phyloP scores from a whole-genome alignment of 2,329 filamentous ascomycete genomes.

The Phoma herbarum region DNA sequence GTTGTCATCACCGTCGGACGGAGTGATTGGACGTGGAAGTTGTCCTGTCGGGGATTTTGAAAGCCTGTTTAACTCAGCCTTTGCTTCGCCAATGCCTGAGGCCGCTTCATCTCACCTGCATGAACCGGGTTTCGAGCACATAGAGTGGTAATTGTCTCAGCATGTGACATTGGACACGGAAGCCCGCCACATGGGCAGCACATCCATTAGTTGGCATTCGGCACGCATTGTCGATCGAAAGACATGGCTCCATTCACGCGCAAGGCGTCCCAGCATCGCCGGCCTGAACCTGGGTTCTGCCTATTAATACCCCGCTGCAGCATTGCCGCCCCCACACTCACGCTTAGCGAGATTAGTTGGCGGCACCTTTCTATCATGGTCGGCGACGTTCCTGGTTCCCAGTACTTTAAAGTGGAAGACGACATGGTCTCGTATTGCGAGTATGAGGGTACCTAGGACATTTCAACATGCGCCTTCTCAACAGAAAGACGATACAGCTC shows the following conservation, averaged over 20 bases:
- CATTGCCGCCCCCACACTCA: neutral
- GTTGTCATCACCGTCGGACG: neutral
- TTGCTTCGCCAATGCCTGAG: neutral
- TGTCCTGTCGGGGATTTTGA: neutral
- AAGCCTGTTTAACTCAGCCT: neutral
- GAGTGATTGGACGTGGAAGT: neutral
- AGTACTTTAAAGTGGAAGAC: neutral
- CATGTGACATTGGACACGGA: neutral
- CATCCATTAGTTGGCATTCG: neutral
- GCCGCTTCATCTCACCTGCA: neutral
- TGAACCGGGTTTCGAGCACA: neutral
- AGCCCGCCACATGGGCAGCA: neutral
- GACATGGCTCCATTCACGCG: neutral
- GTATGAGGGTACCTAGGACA: neutral
- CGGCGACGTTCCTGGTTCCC: neutral
- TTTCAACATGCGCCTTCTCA: neutral
- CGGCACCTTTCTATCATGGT: neutral
- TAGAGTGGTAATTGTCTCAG: neutral
- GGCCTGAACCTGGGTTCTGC: neutral
- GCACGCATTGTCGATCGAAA: neutral
- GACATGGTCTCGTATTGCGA: neutral
- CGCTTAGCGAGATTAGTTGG: neutral
- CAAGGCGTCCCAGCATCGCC: neutral
- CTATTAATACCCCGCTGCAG: neutral
- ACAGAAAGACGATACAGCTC: neutral